A percentile compares a stretch with the other conserved stretches of the same genome.
phyloP scores from a whole-genome alignment of 306 rosid genomes.

The Castanea sativa region DNA sequence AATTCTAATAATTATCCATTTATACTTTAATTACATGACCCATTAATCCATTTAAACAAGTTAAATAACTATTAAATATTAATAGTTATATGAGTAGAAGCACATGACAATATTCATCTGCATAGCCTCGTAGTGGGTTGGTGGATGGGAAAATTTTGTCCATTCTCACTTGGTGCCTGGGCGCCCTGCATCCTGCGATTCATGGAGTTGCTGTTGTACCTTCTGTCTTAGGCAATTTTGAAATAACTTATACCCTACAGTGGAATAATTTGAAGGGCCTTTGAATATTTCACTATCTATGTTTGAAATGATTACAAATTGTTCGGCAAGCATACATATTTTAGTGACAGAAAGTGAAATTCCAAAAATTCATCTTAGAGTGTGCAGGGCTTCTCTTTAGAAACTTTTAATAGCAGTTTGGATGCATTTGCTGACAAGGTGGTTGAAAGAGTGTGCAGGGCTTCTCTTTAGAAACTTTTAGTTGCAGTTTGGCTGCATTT shows the following conservation, averaged over 20 bases:
- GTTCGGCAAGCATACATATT: conserved; percentile 14
- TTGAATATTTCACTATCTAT: neutral
- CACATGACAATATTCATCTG: no score
- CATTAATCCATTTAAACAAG: no score
- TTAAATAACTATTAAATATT: no score
- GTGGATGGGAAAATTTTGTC: no score
- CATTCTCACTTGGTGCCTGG: no score
- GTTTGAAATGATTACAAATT: conserved; percentile 2
- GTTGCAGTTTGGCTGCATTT: conserved; percentile 59
- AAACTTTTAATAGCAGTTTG: conserved; percentile 61
- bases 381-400: conserved; percentile 84
- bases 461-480: conserved; percentile 69
- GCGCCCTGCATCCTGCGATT: neutral
- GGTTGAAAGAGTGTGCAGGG: conserved; percentile 74
- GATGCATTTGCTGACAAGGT: conserved; percentile 48
- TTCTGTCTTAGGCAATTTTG: conserved; percentile 6
- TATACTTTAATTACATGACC: no score
- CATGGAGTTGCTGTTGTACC: conserved; percentile 19
- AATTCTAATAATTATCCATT: no score
- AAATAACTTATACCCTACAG: neutral
- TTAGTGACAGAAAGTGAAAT: conserved; percentile 15
- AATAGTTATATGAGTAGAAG: no score
- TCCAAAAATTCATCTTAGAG: conserved; percentile 35
- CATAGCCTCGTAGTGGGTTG: no score
- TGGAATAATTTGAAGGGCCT: neutral